These are phyloP conservation scores for Pythium rishiriense DNA, from an alignment of 352 stramenopile genomes.

Conservation along the genomic window DNA sequence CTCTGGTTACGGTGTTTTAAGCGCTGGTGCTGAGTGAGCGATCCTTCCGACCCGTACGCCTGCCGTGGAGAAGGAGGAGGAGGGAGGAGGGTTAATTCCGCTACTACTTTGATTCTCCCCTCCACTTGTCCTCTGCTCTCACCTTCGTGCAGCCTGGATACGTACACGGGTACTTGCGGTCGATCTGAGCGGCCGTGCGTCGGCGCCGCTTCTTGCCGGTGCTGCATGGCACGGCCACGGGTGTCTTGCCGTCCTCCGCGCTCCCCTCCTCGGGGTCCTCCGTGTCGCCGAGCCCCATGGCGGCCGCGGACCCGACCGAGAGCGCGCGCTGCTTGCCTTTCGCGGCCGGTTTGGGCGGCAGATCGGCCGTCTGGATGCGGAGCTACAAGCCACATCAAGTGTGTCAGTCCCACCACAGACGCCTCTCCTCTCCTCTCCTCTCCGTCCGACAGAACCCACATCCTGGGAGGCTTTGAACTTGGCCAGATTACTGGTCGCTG, in stretches of 20 bases:
- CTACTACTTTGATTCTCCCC: not conserved
- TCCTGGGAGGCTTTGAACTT: constrained; percentile 65
- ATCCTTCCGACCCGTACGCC: constrained; percentile 82
- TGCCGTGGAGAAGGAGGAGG: constrained; percentile 19
- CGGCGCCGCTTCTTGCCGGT: constrained; percentile 73
- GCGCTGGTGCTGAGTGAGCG: constrained; percentile 76
- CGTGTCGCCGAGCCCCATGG: not conserved
- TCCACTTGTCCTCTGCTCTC: not conserved
- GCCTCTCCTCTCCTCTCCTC: not conserved
- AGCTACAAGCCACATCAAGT: constrained; percentile 33
- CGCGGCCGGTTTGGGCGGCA: constrained; percentile 16
- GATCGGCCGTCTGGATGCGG: constrained; percentile 55
- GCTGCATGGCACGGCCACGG: constrained; percentile 33
- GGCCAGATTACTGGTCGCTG: constrained; percentile 29
- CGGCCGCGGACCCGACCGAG: constrained; percentile 23
- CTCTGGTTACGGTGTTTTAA: constrained; percentile 62
- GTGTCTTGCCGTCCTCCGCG: constrained; percentile 30
- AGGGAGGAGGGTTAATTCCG: not conserved
- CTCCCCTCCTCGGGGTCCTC: constrained; percentile 5
- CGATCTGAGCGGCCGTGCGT: constrained; percentile 75
- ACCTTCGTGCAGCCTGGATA: constrained; percentile 68
- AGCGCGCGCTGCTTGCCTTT: constrained; percentile 27
- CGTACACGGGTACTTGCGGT: constrained; percentile 75
- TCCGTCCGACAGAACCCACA: constrained; percentile 25
- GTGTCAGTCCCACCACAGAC: not conserved